Conservation (phyloP, 176 grass and related monocot species). For the Chrysopogon serrulatus region DNA sequence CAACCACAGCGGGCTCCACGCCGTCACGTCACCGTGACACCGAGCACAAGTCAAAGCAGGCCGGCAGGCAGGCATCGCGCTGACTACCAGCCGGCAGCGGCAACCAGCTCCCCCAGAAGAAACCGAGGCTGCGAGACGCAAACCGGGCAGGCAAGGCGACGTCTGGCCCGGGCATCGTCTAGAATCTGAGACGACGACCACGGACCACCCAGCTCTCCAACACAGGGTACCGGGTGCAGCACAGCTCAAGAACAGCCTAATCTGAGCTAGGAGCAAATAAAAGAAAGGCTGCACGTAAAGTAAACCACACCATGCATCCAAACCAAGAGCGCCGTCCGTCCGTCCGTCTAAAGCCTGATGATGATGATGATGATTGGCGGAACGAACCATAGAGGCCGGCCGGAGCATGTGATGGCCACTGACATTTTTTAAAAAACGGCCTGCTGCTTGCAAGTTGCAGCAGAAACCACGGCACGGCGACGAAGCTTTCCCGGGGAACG, state of each 20-base stretch:
- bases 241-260: neutral
- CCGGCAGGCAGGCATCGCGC: no score
- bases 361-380: neutral
- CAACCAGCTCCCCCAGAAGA: neutral
- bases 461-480: constrained; percentile 28
- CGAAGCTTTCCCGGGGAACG: neutral
- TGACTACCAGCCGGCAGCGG: neutral
- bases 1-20: no score
- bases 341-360: neutral
- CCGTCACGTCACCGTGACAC: neutral
- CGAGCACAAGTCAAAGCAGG: neutral
- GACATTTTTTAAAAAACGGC: neutral
- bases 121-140: neutral
- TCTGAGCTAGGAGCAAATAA: constrained; percentile 12
- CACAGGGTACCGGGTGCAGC: neutral
- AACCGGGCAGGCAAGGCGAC: neutral
- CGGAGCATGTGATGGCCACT: constrained; percentile 14
- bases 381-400: neutral
- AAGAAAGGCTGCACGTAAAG: neutral
- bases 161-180: no score
- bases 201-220: no score
- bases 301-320: neutral
- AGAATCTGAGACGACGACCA: no score
- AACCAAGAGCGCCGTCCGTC: neutral
- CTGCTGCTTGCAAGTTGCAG: neutral